A percentile compares a stretch with the other conserved stretches of the same genome.
Evolutionary conservation across 306 rosid genomes (phyloP).

Genomic region (Parietaria judaica): DNA sequence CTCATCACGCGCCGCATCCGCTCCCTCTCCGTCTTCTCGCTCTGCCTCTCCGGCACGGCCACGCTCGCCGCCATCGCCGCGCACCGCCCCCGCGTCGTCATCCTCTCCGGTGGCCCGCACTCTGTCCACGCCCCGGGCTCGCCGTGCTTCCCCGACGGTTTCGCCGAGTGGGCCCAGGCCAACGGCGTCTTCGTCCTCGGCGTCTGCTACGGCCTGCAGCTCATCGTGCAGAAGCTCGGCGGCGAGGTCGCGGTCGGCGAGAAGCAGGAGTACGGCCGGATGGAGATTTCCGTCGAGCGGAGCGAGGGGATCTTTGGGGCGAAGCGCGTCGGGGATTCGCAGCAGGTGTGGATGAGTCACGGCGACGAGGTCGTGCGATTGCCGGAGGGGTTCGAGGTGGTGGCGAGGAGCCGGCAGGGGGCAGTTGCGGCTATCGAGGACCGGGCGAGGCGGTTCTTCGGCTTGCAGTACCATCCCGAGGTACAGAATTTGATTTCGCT

Average conservation of each 20-base stretch:
- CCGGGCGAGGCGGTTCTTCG: constrained; percentile 46
- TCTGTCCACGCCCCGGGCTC: constrained; percentile 76
- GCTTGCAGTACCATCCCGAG: constrained; percentile 98
- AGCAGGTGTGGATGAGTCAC: constrained; percentile 95
- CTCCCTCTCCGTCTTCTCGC: constrained; percentile 71
- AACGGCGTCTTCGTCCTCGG: constrained; percentile 62
- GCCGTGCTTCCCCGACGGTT: constrained; percentile 66
- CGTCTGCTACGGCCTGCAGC: constrained; percentile 86
- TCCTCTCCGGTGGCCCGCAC: constrained; percentile 97
- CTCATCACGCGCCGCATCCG: constrained; percentile 95
- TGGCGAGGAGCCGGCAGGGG: constrained; percentile 79
- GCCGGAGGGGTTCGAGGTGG: constrained; percentile 63
- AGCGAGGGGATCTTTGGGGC: constrained; percentile 37
- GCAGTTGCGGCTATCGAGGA: constrained; percentile 61
- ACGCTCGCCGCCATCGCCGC: constrained; percentile 52
- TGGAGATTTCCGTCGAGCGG: constrained; percentile 59
- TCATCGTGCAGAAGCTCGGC: constrained; percentile 76
- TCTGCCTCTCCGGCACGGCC: constrained; percentile 78
- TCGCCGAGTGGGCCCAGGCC: constrained; percentile 65
- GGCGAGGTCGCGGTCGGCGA: constrained; percentile 67
- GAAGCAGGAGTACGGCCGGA: constrained; percentile 84
- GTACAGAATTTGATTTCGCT: constrained; percentile 23
- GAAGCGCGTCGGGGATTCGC: constrained; percentile 36
- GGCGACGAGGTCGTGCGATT: constrained; percentile 69
- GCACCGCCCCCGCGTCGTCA: constrained; percentile 64